phyloP scores from a whole-genome alignment of 345 rosid species.

The Camelina laxa region DNA sequence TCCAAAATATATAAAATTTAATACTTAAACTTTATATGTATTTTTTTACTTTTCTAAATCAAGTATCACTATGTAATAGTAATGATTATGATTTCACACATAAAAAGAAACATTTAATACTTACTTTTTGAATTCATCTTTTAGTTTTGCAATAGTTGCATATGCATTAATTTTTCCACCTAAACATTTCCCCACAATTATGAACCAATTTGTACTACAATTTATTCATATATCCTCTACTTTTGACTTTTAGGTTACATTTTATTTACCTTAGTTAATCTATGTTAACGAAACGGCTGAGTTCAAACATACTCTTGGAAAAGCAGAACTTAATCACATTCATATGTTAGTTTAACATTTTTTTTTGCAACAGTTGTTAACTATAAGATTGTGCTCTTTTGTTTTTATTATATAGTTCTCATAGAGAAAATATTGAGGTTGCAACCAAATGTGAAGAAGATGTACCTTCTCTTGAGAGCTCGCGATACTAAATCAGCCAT shows the following conservation, averaged over 20 bases:
- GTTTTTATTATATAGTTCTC: slow-evolving; percentile 50
- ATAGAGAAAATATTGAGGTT: slow-evolving; percentile 86
- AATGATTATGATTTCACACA: too few relatives aligned
- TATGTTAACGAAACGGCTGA: too few relatives aligned
- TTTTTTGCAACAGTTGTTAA: too few relatives aligned
- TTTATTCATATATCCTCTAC: background rate
- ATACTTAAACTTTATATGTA: too few relatives aligned
- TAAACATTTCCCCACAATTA: background rate
- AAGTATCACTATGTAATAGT: too few relatives aligned
- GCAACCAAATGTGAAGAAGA: slow-evolving; percentile 88
- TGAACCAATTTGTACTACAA: background rate
- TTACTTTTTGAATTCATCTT: background rate
- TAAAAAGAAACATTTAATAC: too few relatives aligned
- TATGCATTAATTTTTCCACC: background rate
- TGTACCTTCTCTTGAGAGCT: slow-evolving; percentile 85
- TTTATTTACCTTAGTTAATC: background rate
- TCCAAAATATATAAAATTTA: too few relatives aligned
- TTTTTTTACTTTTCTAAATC: too few relatives aligned
- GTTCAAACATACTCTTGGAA: background rate
- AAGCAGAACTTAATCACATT: background rate
- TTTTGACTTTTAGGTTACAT: background rate
- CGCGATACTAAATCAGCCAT: slow-evolving; percentile 63
- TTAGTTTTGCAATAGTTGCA: too few relatives aligned
- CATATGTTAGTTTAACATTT: background rate
- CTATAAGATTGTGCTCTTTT: background rate